Base-by-base conservation (phyloP, 108 stramenopile genomes). In the Skeletonema marinoi region DNA sequence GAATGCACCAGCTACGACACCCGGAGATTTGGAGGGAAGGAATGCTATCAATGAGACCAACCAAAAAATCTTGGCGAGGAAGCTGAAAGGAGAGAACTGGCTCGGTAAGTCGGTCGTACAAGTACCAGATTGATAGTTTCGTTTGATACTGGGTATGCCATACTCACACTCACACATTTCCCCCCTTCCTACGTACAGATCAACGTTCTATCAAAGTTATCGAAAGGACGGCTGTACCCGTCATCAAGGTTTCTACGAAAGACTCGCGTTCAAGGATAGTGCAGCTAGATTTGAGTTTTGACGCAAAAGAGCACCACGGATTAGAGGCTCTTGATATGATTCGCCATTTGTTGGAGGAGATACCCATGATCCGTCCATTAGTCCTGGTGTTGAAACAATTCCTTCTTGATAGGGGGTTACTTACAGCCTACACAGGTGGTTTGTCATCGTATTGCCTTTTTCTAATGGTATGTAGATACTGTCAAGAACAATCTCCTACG, bases 11-110 rank as follows among this genome's bases (percentile, higher is more conserved):
- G 96, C 97, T 32, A 82, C 83, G 42, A 88, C 96, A 11, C 96
- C 97, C 10, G 97, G 97, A 50, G 96, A 90, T 46, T 70, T 98
- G 48, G 97, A 98, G 82, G 96, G 97, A 46, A 80, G 97, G 75
- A 98, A 98, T 74, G 97, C 97, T 29, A 96, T 98, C 76, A 96
- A 96, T 70, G 96, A 97, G 74, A 88, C 92, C 2, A 92, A 89
- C 50, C 97, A 98, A 63, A 94, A 96, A 70, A 74, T 96, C 12
- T 80, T 98, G 46, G 94, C 96, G 38, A 85, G 97, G 60, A 93
- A 93, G 62, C 74, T 98, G 48, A 94, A 96, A 70, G 90, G 85
- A 14, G 93, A 94, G 81, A 89, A 88, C 8, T 94, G 93, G 93
- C 85, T 94, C 51, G 93, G 79, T 80, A 75, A 41, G 74, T 66